These are phyloP conservation scores for Candida jianshihensis DNA, from an alignment of 805 yeast genomes.

Conservation along the genomic window DNA sequence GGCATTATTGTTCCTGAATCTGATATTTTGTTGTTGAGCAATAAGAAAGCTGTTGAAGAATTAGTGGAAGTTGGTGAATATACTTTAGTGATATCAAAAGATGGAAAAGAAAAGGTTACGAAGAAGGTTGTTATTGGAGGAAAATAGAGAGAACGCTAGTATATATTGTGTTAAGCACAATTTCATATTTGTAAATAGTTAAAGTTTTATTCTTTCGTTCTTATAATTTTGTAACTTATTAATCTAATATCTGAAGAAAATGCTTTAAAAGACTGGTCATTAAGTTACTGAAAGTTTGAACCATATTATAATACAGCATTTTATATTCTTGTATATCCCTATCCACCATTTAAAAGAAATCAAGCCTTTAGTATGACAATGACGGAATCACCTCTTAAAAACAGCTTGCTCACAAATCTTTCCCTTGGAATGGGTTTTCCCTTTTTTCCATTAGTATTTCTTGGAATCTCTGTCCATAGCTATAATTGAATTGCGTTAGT, in stretches of 20 bases:
- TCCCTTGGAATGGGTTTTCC: conserved; percentile 62
- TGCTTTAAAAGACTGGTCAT: neutral
- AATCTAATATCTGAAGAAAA: too few species aligned
- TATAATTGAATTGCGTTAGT: conserved; percentile 3
- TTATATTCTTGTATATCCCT: too few species aligned
- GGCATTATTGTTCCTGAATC: conserved; percentile 14
- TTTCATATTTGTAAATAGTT: neutral
- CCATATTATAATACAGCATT: too few species aligned
- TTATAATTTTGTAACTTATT: too few species aligned
- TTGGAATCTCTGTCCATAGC: conserved; percentile 60
- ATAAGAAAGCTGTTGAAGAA: conserved; percentile 4
- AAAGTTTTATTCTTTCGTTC: neutral
- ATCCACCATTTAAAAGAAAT: too few species aligned
- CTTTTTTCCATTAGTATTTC: conserved; percentile 61
- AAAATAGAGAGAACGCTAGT: neutral
- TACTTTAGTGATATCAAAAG: conserved; percentile 11
- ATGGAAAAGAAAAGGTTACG: conserved; percentile 7
- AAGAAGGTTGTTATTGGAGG: conserved; percentile 13
- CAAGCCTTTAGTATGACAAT: conserved; percentile 62
- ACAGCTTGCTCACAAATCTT: conserved; percentile 82
- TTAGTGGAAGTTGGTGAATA: conserved; percentile 14
- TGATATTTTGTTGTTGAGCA: conserved; percentile 9
- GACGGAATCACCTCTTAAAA: conserved; percentile 92
- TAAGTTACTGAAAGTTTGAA: too few species aligned
- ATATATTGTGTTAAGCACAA: neutral